phyloP scores from a whole-genome alignment of 139 green algal genomes.

The Coelastrella sp. region DNA sequence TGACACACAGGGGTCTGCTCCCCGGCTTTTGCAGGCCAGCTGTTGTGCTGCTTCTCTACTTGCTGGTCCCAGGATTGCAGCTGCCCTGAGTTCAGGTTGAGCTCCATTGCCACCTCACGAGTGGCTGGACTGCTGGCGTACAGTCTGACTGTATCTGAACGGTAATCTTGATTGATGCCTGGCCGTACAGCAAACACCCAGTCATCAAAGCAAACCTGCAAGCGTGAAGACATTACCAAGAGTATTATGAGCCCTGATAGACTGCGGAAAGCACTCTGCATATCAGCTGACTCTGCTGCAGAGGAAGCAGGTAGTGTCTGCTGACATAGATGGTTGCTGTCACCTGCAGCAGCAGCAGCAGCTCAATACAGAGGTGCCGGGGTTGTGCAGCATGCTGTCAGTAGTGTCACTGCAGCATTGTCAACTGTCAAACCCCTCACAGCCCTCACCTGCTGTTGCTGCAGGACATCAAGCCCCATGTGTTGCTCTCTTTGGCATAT shows the following conservation, averaged over 20 bases:
- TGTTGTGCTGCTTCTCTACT: constrained; percentile 32
- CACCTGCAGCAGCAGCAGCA: no score
- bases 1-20: background rate
- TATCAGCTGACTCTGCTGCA: no score
- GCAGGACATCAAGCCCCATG: no score
- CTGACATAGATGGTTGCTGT: no score
- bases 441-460: no score
- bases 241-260: background rate
- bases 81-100: constrained; percentile 14
- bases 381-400: no score
- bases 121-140: constrained; percentile 34
- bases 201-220: constrained; percentile 15
- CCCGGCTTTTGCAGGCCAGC: background rate
- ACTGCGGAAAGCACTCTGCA: no score
- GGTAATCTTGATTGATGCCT: constrained; percentile 17
- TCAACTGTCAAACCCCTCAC: no score
- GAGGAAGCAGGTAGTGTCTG: no score
- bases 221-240: background rate
- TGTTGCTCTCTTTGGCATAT: no score
- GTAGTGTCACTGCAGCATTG: no score
- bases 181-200: constrained; percentile 25
- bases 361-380: no score
- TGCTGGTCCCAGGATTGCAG: background rate
- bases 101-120: constrained; percentile 10
- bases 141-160: background rate